Evolutionary conservation across 106 monocot species (phyloP).

Genomic region (Allium cepa): DNA sequence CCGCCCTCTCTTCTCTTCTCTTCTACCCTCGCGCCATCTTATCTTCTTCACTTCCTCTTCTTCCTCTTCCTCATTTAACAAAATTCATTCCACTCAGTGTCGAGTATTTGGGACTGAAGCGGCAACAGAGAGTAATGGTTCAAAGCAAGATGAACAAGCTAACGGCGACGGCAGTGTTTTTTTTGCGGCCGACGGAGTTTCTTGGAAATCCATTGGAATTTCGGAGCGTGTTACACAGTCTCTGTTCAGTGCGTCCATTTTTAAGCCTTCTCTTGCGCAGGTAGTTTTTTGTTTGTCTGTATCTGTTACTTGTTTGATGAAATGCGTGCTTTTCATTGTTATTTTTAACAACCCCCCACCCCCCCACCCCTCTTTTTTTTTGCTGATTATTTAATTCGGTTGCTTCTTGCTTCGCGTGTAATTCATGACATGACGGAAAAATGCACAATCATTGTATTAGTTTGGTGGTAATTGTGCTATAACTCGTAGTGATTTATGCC

Average conservation of each 20-base stretch:
- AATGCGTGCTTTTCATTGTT: slow-evolving; percentile 2
- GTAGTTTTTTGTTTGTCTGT: slow-evolving; percentile 9
- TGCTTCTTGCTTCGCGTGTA: neutral
- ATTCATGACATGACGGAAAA: neutral
- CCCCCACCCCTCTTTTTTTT: too few relatives aligned
- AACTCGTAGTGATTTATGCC: too few relatives aligned
- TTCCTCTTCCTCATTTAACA: too few relatives aligned
- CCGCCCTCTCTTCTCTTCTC: neutral
- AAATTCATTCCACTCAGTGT: neutral
- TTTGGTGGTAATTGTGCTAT: too few relatives aligned
- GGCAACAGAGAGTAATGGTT: neutral
- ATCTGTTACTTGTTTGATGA: slow-evolving; percentile 5
- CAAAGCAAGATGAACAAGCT: neutral
- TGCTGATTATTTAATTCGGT: neutral
- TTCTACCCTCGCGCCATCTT: neutral
- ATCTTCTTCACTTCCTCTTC: too few relatives aligned
- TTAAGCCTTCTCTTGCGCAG: slow-evolving; percentile 77
- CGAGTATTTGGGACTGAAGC: neutral
- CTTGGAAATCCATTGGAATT: slow-evolving; percentile 74
- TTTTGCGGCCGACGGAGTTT: slow-evolving; percentile 57
- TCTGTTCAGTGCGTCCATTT: slow-evolving; percentile 35
- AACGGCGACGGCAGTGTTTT: slow-evolving; percentile 14
- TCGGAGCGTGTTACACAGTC: slow-evolving; percentile 48
- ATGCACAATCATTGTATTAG: too few relatives aligned
- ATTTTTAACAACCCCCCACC: too few relatives aligned